Conservation (phyloP, 2,329 filamentous ascomycete genomes). For the Harringtonia lauricola region DNA sequence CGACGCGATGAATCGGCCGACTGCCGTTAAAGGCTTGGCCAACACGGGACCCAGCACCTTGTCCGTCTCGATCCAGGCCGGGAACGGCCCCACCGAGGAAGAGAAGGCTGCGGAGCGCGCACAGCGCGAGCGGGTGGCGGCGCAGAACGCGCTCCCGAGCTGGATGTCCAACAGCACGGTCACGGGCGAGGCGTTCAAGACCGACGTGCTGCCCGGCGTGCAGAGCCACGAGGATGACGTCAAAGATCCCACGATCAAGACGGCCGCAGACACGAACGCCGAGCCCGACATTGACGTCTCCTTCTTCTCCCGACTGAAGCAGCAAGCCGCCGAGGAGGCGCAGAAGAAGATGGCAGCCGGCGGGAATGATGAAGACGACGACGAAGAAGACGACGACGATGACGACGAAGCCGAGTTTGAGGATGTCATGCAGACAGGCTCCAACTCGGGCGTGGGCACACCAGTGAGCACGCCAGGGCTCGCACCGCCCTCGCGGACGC, state of each 20-base stretch:
- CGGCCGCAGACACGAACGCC: conserved; percentile 35
- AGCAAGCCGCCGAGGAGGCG: conserved; percentile 44
- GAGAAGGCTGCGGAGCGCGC: conserved; percentile 53
- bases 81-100: conserved; percentile 54
- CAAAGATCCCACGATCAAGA: conserved; percentile 31
- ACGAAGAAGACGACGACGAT: conserved; percentile 27
- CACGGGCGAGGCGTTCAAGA: conserved; percentile 52
- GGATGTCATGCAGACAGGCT: conserved; percentile 32
- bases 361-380: conserved; percentile 31
- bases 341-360: conserved; percentile 36
- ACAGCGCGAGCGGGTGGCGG: conserved; percentile 53
- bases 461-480: conserved; percentile 14
- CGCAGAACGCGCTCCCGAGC: conserved; percentile 57
- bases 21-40: conserved; percentile 57
- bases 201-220: conserved; percentile 19
- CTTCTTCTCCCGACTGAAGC: conserved; percentile 54
- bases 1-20: conserved; percentile 45
- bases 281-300: conserved; percentile 49
- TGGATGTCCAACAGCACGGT: conserved; percentile 67
- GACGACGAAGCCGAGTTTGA: conserved; percentile 37
- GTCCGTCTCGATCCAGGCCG: conserved; percentile 56
- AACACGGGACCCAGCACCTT: conserved; percentile 59
- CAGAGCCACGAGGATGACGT: conserved; percentile 31
- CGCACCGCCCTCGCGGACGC: conserved; percentile 9
- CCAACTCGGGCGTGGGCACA: conserved; percentile 19